phyloP scores from a whole-genome alignment of 2,329 filamentous ascomycete genomes.

The Penicillium sp. region DNA sequence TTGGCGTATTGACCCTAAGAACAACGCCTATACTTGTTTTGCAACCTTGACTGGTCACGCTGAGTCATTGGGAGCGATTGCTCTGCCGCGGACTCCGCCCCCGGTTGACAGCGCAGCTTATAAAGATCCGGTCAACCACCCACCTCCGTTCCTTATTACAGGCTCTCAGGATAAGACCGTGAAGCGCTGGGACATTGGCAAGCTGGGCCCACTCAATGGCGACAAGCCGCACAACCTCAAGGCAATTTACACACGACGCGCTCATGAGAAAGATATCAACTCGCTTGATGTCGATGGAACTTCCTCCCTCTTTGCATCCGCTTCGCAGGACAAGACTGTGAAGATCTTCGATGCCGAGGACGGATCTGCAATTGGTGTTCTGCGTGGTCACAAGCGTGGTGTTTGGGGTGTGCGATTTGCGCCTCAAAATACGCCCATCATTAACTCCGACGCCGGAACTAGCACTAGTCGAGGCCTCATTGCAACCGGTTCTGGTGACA shows the following conservation, averaged over 20 bases:
- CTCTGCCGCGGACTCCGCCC: constrained; percentile 70
- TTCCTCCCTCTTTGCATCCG: constrained; percentile 83
- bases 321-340: constrained; percentile 92
- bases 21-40: constrained; percentile 73
- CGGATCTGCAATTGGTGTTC: constrained; percentile 85
- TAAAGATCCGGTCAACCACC: constrained; percentile 71
- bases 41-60: constrained; percentile 86
- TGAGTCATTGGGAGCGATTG: constrained; percentile 87
- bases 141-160: constrained; percentile 81
- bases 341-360: constrained; percentile 94
- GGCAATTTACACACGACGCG: constrained; percentile 84
- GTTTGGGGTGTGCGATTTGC: constrained; percentile 96
- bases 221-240: constrained; percentile 38
- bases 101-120: constrained; percentile 67
- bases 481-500: constrained; percentile 90
- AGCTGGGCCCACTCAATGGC: constrained; percentile 51
- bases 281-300: constrained; percentile 77
- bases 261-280: constrained; percentile 98
- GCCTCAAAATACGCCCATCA: constrained; percentile 72
- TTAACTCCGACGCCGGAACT: constrained; percentile 68
- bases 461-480: constrained; percentile 75
- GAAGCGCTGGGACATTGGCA: constrained; percentile 85
- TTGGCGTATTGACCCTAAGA: constrained; percentile 79
- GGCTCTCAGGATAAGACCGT: constrained; percentile 94
- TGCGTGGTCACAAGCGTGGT: constrained; percentile 88